Conservation (phyloP, 768 basidiomycete genomes). For the Termitomyces sp. region DNA sequence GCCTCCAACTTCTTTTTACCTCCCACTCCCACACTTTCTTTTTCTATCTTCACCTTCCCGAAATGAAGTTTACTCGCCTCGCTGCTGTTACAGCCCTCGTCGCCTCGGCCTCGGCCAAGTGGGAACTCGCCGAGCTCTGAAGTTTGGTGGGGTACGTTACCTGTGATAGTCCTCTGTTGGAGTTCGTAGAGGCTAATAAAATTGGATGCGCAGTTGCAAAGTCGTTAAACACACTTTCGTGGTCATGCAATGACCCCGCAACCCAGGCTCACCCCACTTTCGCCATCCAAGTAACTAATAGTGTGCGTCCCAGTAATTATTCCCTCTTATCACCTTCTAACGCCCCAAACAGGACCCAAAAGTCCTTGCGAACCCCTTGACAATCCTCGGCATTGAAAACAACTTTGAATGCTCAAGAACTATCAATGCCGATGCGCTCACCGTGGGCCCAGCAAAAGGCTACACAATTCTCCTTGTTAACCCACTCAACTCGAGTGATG, state of each 20-base stretch:
- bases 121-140: slow-evolving; percentile 37
- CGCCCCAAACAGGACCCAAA: slow-evolving; percentile 22
- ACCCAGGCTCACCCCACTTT: slow-evolving; percentile 28
- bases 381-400: slow-evolving; percentile 46
- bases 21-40: slow-evolving; percentile 12
- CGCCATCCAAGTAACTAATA: slow-evolving; percentile 51
- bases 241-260: slow-evolving; percentile 48
- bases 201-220: slow-evolving; percentile 42
- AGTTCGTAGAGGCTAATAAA: neutral
- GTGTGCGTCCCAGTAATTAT: slow-evolving; percentile 5
- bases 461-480: slow-evolving; percentile 53
- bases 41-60: no score
- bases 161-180: no score
- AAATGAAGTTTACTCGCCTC: slow-evolving; percentile 21
- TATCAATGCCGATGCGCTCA: slow-evolving; percentile 44
- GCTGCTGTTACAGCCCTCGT: slow-evolving; percentile 34
- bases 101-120: slow-evolving; percentile 35
- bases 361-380: slow-evolving; percentile 36
- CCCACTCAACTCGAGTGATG: slow-evolving; percentile 47
- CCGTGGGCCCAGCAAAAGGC: slow-evolving; percentile 36
- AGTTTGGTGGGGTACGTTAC: slow-evolving; percentile 67
- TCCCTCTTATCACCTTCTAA: neutral
- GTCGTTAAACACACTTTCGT: slow-evolving; percentile 52
- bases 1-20: neutral
- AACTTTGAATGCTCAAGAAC: slow-evolving; percentile 59